These are phyloP conservation scores for Balansia obtecta DNA, from an alignment of 2,329 filamentous ascomycete genomes.

Conservation along the genomic window DNA sequence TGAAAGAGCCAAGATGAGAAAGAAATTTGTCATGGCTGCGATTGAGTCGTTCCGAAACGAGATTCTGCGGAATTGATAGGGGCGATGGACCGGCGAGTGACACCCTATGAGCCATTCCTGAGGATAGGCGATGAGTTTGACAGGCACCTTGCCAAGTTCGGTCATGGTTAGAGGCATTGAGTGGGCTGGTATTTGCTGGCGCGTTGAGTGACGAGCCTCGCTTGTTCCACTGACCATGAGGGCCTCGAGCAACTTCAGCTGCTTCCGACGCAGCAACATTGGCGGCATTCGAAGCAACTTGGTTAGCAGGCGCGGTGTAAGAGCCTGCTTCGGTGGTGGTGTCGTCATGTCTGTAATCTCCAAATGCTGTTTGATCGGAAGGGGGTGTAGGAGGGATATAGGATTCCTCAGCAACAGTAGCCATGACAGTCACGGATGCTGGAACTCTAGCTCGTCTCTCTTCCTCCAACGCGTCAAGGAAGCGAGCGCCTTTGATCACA, in stretches of 20 bases:
- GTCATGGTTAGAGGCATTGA: constrained; percentile 17
- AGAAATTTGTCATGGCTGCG: constrained; percentile 78
- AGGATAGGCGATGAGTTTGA: constrained; percentile 34
- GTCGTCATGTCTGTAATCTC: constrained; percentile 21
- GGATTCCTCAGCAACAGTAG: constrained; percentile 45
- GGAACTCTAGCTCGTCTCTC: constrained; percentile 38
- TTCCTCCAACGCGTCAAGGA: constrained; percentile 74
- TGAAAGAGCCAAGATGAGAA: constrained; percentile 83
- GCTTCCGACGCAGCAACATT: constrained; percentile 23
- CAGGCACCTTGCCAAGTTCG: constrained; percentile 25
- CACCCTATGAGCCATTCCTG: constrained; percentile 57
- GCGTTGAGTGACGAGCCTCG: constrained; percentile 34
- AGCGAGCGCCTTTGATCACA: constrained; percentile 79
- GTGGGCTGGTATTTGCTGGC: constrained; percentile 15
- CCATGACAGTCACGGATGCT: constrained; percentile 46
- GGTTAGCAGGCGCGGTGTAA: constrained; percentile 20
- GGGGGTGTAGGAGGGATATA: constrained; percentile 51
- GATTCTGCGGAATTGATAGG: constrained; percentile 50
- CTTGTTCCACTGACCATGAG: constrained; percentile 26
- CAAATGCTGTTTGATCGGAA: constrained; percentile 41
- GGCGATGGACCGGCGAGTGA: constrained; percentile 61
- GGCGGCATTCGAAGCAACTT: constrained; percentile 13
- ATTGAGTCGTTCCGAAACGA: constrained; percentile 74
- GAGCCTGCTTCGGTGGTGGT: constrained; percentile 26
- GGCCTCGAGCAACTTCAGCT: constrained; percentile 23